A percentile compares a stretch with the other conserved stretches of the same genome.
These are phyloP conservation scores for Eruca vesicaria DNA, from an alignment of 441 rosid species.

Conservation along the genomic window DNA sequence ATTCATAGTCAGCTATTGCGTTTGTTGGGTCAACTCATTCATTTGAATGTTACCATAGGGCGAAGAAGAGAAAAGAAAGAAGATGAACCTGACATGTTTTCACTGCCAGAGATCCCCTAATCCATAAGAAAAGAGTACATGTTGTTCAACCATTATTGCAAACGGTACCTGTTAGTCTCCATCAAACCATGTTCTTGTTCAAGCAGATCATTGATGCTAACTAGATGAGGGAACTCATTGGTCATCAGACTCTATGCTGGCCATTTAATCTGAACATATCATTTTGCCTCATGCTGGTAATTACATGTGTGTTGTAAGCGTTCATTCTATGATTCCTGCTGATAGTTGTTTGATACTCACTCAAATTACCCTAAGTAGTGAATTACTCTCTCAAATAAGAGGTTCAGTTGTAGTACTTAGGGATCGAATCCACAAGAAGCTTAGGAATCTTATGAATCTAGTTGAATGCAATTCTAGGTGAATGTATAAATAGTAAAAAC, in stretches of 20 bases:
- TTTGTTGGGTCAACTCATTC: too few species aligned
- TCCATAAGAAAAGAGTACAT: conserved; percentile 53
- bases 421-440: too few species aligned
- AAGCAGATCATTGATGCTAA: conserved; percentile 88
- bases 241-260: conserved; percentile 50
- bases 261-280: conserved; percentile 24
- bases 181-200: conserved; percentile 68
- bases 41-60: conserved; percentile 47
- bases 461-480: too few species aligned
- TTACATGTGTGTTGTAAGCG: conserved; percentile 13
- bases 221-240: conserved; percentile 93
- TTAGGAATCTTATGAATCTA: too few species aligned
- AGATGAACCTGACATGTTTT: conserved; percentile 12
- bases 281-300: background rate
- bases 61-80: conserved; percentile 35
- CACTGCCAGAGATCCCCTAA: conserved; percentile 43
- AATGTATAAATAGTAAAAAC: too few species aligned
- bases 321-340: conserved; percentile 3
- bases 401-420: too few species aligned
- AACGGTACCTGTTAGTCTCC: conserved; percentile 39
- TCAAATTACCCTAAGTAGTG: too few species aligned
- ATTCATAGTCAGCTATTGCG: too few species aligned
- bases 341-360: too few species aligned
- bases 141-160: conserved; percentile 47
- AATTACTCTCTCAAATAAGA: too few species aligned